Evolutionary conservation across 345 rosid species (phyloP), one percentile per base, ranked within the genome.

Genomic region (Cardamine resedifolia): DNA sequence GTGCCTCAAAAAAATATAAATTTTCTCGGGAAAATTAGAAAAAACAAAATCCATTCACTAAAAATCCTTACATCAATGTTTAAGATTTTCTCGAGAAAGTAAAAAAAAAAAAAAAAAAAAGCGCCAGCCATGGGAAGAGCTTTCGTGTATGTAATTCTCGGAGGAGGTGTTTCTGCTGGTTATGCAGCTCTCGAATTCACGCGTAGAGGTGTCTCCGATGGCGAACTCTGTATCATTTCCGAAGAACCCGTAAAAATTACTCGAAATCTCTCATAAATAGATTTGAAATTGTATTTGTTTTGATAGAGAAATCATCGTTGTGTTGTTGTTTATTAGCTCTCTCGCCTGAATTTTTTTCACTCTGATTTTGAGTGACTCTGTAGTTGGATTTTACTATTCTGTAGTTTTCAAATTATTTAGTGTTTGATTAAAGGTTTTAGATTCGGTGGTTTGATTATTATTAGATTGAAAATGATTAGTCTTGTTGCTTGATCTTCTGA

Each of bases 91-190:
- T 10, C 60, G 79, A 44, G 63, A 53, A 66, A 73, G 38, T 74
- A 15, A 47, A 31, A 31, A 4, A 15, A 36, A 12, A 49, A 7
- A 44, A 0, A 3, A 26, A 31, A 6, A 5, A 0, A 66, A 27
- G 10, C 64, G 38, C 5, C 48, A 94, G 38, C 5, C 48, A 94
- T 94, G 97, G 99, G 97, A 70, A 91, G 99, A 83, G 99, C 94
- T 30, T 95, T 90, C 73, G 92, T 88, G 33, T 95, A 90, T 79
- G 99, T 95, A 63, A 91, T 91, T 64, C 79, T 95, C 2, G 99
- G 99, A 34, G 99, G 99, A 58, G 99, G 97, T 20, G 99, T 95
- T 6, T 88, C 96, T 33, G 96, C 96, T 78, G 99, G 99, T 5
- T 95, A 91, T 79, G 96, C 99, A 36, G 96, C 96, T 71, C 90